Evolutionary conservation across 2,329 filamentous ascomycete species (phyloP).

Genomic region (Mariannaea elegans): DNA sequence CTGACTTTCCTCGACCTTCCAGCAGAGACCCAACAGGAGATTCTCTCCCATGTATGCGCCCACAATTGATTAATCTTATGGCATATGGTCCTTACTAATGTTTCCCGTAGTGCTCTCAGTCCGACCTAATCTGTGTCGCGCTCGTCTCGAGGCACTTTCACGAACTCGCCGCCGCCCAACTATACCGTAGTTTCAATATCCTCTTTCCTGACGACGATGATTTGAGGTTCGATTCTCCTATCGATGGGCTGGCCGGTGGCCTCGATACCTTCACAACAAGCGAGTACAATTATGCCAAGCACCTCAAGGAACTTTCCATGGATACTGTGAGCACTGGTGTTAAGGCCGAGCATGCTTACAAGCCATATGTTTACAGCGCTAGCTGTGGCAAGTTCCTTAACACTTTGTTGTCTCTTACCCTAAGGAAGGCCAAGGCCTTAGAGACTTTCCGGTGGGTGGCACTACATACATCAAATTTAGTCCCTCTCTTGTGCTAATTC

Average conservation of each 20-base stretch:
- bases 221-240: slow-evolving; percentile 58
- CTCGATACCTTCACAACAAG: slow-evolving; percentile 70
- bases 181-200: slow-evolving; percentile 69
- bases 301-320: slow-evolving; percentile 64
- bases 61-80: background rate
- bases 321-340: slow-evolving; percentile 62
- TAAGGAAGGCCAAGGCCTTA: slow-evolving; percentile 63
- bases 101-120: slow-evolving; percentile 56
- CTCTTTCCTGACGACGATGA: slow-evolving; percentile 70
- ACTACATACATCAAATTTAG: background rate
- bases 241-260: slow-evolving; percentile 65
- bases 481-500: slow-evolving; percentile 11
- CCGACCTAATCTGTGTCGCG: slow-evolving; percentile 65
- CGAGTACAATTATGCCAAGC: slow-evolving; percentile 69
- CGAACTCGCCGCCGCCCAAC: slow-evolving; percentile 63
- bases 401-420: slow-evolving; percentile 64
- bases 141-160: slow-evolving; percentile 67
- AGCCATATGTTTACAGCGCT: slow-evolving; percentile 61
- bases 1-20: slow-evolving; percentile 55
- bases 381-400: slow-evolving; percentile 73
- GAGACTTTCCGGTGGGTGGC: slow-evolving; percentile 63
- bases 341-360: slow-evolving; percentile 63
- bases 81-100: slow-evolving; percentile 8
- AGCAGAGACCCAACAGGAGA: slow-evolving; percentile 58
- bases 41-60: slow-evolving; percentile 56